Conservation (phyloP, 768 basidiomycete species). For the Scleroderma citrinum region DNA sequence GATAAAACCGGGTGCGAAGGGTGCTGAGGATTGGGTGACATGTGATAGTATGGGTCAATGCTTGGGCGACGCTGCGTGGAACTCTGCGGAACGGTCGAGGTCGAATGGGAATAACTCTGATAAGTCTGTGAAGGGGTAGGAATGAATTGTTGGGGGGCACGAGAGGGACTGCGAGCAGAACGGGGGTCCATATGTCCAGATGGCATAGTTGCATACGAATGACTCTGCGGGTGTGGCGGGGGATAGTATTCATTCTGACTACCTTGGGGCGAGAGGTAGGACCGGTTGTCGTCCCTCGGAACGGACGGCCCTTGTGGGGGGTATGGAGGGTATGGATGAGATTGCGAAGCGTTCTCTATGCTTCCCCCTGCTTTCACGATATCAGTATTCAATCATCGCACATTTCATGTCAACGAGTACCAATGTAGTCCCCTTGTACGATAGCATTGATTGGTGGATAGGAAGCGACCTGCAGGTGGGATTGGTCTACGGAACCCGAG, state of each 20-base stretch:
- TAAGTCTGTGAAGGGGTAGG: conserved; percentile 44
- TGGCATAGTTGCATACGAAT: conserved; percentile 5
- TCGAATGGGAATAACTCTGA: conserved; percentile 29
- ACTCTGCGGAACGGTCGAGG: conserved; percentile 20
- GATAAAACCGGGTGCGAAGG: conserved; percentile 12
- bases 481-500: conserved; percentile 19
- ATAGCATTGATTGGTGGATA: conserved; percentile 21
- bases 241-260: conserved; percentile 18
- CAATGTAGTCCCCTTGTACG: conserved; percentile 19
- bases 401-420: conserved; percentile 5
- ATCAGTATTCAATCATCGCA: not conserved
- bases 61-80: conserved; percentile 16
- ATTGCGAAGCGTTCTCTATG: conserved; percentile 8
- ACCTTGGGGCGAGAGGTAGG: conserved; percentile 22
- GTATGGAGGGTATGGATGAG: conserved; percentile 17
- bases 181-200: conserved; percentile 13
- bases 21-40: conserved; percentile 36
- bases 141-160: conserved; percentile 33
- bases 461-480: conserved; percentile 19
- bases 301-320: conserved; percentile 10
- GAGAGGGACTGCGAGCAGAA: conserved; percentile 13
- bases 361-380: conserved; percentile 19
- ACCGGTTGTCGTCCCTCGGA: conserved; percentile 15
- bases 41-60: conserved; percentile 35
- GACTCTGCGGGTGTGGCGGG: conserved; percentile 14